Evolutionary conservation across 805 yeast genomes (phyloP).

Genomic region (Candida ipomoeae): DNA sequence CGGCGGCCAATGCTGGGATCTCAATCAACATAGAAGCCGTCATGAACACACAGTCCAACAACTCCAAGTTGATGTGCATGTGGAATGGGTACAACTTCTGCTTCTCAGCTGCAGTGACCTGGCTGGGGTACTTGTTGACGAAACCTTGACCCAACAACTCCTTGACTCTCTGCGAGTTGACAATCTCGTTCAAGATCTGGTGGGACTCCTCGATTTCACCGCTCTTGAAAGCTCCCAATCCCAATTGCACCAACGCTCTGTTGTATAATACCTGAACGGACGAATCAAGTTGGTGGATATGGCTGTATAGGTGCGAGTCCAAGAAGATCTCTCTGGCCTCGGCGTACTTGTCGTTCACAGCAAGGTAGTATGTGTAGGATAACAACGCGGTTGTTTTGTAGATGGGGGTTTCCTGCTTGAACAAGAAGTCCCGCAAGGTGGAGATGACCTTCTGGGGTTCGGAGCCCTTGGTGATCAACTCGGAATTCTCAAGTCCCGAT

Average conservation of each 20-base stretch:
- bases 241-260: constrained; percentile 93
- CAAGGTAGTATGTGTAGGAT: constrained; percentile 83
- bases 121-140: constrained; percentile 59
- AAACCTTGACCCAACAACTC: constrained; percentile 92
- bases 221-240: constrained; percentile 88
- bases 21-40: constrained; percentile 87
- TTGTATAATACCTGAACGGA: constrained; percentile 87
- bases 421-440: constrained; percentile 59
- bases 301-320: constrained; percentile 77
- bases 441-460: constrained; percentile 52
- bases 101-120: constrained; percentile 55
- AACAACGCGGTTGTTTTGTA: constrained; percentile 82
- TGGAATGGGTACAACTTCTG: constrained; percentile 93
- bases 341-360: constrained; percentile 79
- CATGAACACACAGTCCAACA: constrained; percentile 89
- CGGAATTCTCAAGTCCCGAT: constrained; percentile 17
- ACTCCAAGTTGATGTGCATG: constrained; percentile 94
- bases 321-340: constrained; percentile 86
- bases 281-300: constrained; percentile 81
- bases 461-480: constrained; percentile 30
- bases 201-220: constrained; percentile 85
- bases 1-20: constrained; percentile 76
- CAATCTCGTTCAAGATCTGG: constrained; percentile 82
- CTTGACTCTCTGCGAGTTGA: constrained; percentile 78
- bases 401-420: constrained; percentile 60